Evolutionary conservation across 805 yeast genomes (phyloP).

Genomic region (Yamadazyma takamatsuzukensis): DNA sequence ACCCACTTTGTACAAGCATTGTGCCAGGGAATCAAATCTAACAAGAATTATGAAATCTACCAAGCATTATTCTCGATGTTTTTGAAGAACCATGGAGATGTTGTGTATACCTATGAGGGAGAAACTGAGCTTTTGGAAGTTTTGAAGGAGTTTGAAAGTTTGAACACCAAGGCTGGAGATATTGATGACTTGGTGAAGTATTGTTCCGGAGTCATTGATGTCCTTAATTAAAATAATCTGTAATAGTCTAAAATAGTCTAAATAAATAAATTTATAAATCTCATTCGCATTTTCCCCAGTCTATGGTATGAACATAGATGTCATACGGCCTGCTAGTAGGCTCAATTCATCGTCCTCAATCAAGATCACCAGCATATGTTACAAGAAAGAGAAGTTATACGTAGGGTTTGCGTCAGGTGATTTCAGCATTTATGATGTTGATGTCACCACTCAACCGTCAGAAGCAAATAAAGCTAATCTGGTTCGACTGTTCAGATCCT

Average conservation of each 20-base stretch:
- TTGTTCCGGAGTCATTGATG: constrained; percentile 74
- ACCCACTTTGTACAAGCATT: constrained; percentile 65
- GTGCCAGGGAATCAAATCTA: constrained; percentile 50
- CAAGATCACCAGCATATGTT: constrained; percentile 23
- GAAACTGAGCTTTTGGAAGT: constrained; percentile 42
- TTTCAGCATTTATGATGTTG: constrained; percentile 21
- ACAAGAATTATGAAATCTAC: constrained; percentile 67
- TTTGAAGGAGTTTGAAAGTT: constrained; percentile 46
- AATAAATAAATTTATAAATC: too few relatives aligned
- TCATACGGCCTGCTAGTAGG: constrained; percentile 34
- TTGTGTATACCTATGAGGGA: constrained; percentile 41
- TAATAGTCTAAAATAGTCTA: neutral
- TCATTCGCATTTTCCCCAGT: neutral
- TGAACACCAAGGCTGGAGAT: constrained; percentile 41
- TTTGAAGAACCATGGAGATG: constrained; percentile 79
- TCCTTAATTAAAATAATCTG: too few relatives aligned
- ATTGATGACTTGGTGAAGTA: constrained; percentile 71
- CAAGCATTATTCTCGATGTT: constrained; percentile 79
- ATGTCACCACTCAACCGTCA: constrained; percentile 10
- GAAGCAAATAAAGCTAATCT: constrained; percentile 11
- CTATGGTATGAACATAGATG: constrained; percentile 34
- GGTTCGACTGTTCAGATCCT: constrained; percentile 19
- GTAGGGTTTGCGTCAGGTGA: constrained; percentile 37
- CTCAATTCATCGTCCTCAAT: constrained; percentile 22
- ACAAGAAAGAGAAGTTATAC: constrained; percentile 17